Evolutionary conservation across 371 early-diverging fungal species (phyloP).

Genomic region (Zychaea mexicana): DNA sequence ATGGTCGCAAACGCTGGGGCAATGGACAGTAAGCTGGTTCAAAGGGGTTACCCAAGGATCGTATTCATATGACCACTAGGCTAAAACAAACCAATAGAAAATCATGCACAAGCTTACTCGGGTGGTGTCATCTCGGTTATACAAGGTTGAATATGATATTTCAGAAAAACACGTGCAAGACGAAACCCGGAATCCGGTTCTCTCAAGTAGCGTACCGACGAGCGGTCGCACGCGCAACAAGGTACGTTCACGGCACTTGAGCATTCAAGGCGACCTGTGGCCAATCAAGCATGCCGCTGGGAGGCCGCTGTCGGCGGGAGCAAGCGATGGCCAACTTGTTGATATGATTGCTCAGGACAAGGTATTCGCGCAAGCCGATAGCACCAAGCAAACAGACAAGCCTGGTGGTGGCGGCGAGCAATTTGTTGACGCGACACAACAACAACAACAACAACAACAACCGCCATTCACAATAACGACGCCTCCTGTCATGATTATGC

Average conservation of each 20-base stretch:
- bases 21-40: constrained; percentile 67
- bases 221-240: constrained; percentile 19
- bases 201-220: not conserved
- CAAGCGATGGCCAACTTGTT: constrained; percentile 28
- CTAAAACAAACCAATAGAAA: constrained; percentile 37
- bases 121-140: constrained; percentile 47
- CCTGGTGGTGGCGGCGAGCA: too few species aligned
- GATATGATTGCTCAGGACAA: constrained; percentile 14
- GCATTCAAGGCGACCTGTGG: constrained; percentile 27
- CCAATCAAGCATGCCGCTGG: constrained; percentile 17
- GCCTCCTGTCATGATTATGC: constrained; percentile 10
- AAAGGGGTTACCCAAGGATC: too few species aligned
- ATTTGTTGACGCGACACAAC: constrained; percentile 7
- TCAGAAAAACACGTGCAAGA: constrained; percentile 5
- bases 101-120: constrained; percentile 58
- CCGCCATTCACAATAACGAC: too few species aligned
- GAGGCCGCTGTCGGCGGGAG: constrained; percentile 27
- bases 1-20: constrained; percentile 56
- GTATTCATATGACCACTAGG: not conserved
- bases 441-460: not conserved
- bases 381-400: not conserved
- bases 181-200: not conserved
- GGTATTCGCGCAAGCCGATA: not conserved
- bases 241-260: constrained; percentile 33
- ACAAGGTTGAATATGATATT: constrained; percentile 55